phyloP scores from a whole-genome alignment of 1,284 basidiomycete genomes.

The Heterobasidion irregulare region DNA sequence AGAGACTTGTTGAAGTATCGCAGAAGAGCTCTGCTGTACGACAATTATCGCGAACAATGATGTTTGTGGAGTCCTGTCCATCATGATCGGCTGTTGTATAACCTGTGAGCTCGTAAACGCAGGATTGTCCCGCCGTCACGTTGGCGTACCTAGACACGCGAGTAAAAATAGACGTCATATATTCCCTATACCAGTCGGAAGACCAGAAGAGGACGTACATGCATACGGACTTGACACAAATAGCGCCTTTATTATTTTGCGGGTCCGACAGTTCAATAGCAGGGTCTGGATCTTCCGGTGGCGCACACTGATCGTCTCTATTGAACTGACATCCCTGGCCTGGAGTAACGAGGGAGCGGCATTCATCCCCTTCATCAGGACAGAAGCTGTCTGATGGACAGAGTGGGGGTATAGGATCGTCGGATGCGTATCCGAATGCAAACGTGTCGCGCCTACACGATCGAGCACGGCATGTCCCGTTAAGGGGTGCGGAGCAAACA shows the following conservation, averaged over 20 bases:
- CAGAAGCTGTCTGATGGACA: slow-evolving; percentile 54
- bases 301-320: slow-evolving; percentile 62
- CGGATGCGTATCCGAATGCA: slow-evolving; percentile 42
- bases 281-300: slow-evolving; percentile 31
- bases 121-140: slow-evolving; percentile 43
- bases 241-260: slow-evolving; percentile 45
- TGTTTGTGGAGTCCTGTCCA: slow-evolving; percentile 38
- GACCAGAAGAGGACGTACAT: slow-evolving; percentile 34
- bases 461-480: slow-evolving; percentile 37
- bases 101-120: slow-evolving; percentile 51
- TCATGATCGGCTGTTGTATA: slow-evolving; percentile 44
- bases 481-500: slow-evolving; percentile 41
- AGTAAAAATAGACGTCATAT: neutral
- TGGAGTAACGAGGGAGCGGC: slow-evolving; percentile 33
- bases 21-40: slow-evolving; percentile 49
- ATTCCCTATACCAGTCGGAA: neutral
- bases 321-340: slow-evolving; percentile 59
- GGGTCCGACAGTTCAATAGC: slow-evolving; percentile 22
- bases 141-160: slow-evolving; percentile 42
- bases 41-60: slow-evolving; percentile 57
- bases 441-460: slow-evolving; percentile 60
- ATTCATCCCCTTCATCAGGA: slow-evolving; percentile 65
- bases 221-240: slow-evolving; percentile 57
- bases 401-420: slow-evolving; percentile 42
- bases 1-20: slow-evolving; percentile 33